Conservation (phyloP, 2,329 filamentous ascomycete genomes). For the Xylariaceae sp. region DNA sequence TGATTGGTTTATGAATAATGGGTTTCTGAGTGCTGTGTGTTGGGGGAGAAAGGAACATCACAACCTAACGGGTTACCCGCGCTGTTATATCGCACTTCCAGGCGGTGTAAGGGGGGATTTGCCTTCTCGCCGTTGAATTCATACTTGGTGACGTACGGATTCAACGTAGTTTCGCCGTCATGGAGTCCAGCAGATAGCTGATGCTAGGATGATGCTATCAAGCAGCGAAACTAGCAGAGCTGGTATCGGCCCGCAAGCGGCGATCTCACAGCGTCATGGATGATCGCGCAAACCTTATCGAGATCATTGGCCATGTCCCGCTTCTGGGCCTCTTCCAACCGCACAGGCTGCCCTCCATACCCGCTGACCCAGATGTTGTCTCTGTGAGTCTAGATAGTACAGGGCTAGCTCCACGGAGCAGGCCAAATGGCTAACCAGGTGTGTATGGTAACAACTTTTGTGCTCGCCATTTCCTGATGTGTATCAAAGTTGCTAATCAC, state of each 20-base stretch:
- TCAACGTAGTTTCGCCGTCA: slow-evolving; percentile 15
- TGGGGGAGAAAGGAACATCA: background rate
- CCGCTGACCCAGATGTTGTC: background rate
- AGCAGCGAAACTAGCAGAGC: slow-evolving; percentile 1
- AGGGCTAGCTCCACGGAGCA: slow-evolving; percentile 1
- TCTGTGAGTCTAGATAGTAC: background rate
- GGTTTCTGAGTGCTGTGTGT: background rate
- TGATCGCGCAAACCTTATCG: slow-evolving; percentile 12
- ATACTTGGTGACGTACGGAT: background rate
- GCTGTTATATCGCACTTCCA: slow-evolving; percentile 9
- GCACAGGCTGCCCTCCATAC: background rate
- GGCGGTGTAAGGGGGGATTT: background rate
- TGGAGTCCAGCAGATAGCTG: background rate
- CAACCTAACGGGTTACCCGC: background rate
- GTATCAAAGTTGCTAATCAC: too few relatives aligned
- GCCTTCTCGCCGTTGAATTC: slow-evolving; percentile 4
- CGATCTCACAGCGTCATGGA: background rate
- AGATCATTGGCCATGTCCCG: background rate
- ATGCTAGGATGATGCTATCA: slow-evolving; percentile 16
- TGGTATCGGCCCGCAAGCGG: background rate
- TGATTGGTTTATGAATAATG: background rate
- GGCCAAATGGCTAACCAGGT: too few relatives aligned
- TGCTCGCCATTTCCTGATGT: too few relatives aligned
- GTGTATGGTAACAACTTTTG: too few relatives aligned
- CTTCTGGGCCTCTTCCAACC: background rate